Evolutionary conservation across 225 moss, liverwort and hornwort species (phyloP), one percentile per base, ranked within the genome.

Genomic region (Straminergon stramineum): DNA sequence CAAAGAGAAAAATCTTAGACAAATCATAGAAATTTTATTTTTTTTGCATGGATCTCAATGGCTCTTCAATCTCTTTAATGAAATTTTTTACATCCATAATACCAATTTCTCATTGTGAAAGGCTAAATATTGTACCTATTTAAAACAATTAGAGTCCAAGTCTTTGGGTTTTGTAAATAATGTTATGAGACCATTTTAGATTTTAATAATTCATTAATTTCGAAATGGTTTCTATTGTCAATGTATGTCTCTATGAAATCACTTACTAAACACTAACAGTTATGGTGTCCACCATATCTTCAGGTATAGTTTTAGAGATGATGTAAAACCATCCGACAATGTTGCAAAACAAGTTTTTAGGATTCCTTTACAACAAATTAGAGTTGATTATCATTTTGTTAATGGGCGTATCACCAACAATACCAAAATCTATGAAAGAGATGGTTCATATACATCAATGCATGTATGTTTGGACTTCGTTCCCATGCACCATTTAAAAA

Each of bases 361-460:
- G 82, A 39, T 93, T 74, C 86, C 89, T 15, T 28, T 57, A 28
- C 91, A 91, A 8, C 89, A 96, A 83, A 93, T 96, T 48, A 83
- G 95, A 87, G 89, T 96, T n/a, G 94, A 95, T 82, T 96, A 94
- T 63, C 96, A 95, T 89, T 96, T 94, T 76, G 91, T 93, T 30
- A 85, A 92, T 77, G 96, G 96, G 6, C 95, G 93, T 32, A 58
- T 96, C 55, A 95, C 95, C 21, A 92, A 91, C 45, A 93, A 92
- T 51, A 92, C 96, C 39, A 91, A 95, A 75, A 67, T 95, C 32
- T 96, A 96, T 26, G 88, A 95, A 67, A 93, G 91, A 86, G 93
- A 96, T 86, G 96, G 96, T 37, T 90, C 93, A 32, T 93, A 92
- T 67, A 62, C 91, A 85, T 79, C 90, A 90, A 89, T 95, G 41